phyloP scores from a whole-genome alignment of 768 basidiomycete species.

The Crepidotus variabilis region DNA sequence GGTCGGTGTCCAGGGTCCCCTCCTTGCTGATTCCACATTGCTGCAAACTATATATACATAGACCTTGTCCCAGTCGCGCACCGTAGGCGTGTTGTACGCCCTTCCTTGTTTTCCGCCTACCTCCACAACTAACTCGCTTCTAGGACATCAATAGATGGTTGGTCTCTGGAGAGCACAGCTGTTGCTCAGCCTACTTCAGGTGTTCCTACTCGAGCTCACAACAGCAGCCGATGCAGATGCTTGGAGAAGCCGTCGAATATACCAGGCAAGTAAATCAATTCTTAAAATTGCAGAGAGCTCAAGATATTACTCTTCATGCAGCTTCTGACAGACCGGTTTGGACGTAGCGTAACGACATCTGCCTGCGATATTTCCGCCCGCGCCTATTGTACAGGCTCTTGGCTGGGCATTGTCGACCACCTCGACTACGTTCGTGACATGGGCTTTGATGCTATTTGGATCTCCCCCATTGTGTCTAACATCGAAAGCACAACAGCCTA shows the following conservation, averaged over 20 bases:
- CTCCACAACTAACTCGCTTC: not conserved
- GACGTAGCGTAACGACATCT: not conserved
- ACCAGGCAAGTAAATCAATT: not conserved
- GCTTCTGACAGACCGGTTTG: not conserved
- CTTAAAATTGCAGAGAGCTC: too few relatives aligned
- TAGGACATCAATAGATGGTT: too few relatives aligned
- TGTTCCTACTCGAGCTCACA: not conserved
- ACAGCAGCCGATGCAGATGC: not conserved
- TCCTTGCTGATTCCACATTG: too few relatives aligned
- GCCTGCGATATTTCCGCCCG: not conserved
- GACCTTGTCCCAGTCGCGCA: too few relatives aligned
- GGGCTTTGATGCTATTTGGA: constrained; percentile 79
- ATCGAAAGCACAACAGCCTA: constrained; percentile 55
- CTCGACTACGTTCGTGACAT: constrained; percentile 73
- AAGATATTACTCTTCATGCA: not conserved
- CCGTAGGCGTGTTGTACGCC: too few relatives aligned
- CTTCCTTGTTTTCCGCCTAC: not conserved
- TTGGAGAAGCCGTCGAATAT: not conserved
- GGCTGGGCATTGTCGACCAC: constrained; percentile 48
- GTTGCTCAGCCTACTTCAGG: not conserved
- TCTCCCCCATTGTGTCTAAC: constrained; percentile 67
- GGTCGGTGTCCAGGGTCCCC: too few relatives aligned
- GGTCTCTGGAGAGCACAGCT: too few relatives aligned
- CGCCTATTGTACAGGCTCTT: not conserved
- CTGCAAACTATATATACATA: too few relatives aligned